phyloP scores from a whole-genome alignment of 2,329 filamentous ascomycete species.

The Rhinocladiella mackenziei region DNA sequence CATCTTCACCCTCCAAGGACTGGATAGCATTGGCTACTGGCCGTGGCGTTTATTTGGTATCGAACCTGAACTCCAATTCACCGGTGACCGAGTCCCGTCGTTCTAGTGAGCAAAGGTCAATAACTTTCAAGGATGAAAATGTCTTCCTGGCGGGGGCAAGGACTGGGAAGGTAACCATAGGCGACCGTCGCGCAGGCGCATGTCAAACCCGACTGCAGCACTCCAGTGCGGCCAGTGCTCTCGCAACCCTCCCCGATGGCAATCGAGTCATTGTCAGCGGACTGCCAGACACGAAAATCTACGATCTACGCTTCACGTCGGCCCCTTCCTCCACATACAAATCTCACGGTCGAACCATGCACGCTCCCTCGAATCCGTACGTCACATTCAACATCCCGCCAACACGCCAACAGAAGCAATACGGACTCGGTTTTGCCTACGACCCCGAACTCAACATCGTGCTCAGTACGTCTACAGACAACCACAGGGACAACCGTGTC shows the following conservation, averaged over 20 bases:
- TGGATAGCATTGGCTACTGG: too few species aligned
- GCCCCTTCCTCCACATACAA: conserved; percentile 4
- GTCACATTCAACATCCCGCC: conserved; percentile 15
- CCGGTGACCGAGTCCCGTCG: not conserved
- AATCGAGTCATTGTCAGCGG: conserved; percentile 22
- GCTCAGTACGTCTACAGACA: conserved; percentile 16
- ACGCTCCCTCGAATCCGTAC: conserved; percentile 2
- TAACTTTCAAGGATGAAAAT: conserved; percentile 21
- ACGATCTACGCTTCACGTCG: conserved; percentile 24
- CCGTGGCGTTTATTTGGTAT: conserved; percentile 1
- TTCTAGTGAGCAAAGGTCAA: conserved; percentile 10
- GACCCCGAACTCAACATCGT: conserved; percentile 25
- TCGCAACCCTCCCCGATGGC: conserved; percentile 8
- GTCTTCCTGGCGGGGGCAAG: conserved; percentile 25
- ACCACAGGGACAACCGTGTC: conserved; percentile 13
- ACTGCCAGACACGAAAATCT: conserved; percentile 16
- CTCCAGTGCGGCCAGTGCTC: conserved; percentile 16
- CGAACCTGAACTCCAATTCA: not conserved
- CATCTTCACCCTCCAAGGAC: too few species aligned
- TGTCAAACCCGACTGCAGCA: conserved; percentile 12
- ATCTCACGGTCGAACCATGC: not conserved
- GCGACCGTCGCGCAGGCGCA: conserved; percentile 16
- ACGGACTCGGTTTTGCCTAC: conserved; percentile 22
- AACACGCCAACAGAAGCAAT: conserved; percentile 10
- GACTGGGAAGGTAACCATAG: conserved; percentile 17